Base-by-base conservation (phyloP, 2,329 filamentous ascomycete genomes). In the Epichloe brachyelytri region DNA sequence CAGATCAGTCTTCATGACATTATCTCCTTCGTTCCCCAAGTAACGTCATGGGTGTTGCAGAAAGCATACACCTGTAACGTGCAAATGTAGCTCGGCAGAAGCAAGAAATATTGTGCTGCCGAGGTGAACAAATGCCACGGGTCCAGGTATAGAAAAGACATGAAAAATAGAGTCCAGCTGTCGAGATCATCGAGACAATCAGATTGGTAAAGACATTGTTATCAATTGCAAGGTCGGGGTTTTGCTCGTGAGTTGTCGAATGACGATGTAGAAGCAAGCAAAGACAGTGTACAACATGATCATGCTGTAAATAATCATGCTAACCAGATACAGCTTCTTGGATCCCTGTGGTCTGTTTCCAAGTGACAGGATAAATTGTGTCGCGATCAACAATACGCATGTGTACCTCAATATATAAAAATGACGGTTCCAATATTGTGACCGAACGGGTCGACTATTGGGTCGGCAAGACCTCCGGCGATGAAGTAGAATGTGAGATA, bases 41-140 rank as follows among this genome's bases (percentile, higher is more conserved):
- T 95, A 19, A 98, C 89, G 65, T 98, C 93, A 78, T 98, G 93
- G 0, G 91, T 95, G 72, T 98, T 98, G 75, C 93, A 97, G 69
- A 98, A 98, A 43, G 93, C 93, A 70, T 98, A 98, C 19, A 97
- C 89, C 68, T 98, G 93, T 2, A 98, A 77, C 0, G 88, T 97
- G 73, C 93, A 97, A 68, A 98, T 95, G 72, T 97, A 98, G 39
- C 78, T 84, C 0, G 93, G 93, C 37, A 98, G 76, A 26, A 98
- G 81, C 45, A 90, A 78, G 65, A 98, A 96, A 74, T 98, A 98
- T 66, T 96, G 90, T 0, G 77, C 80, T 0, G 87, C 83, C 0
- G 85, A 91, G 12, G 93, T 98, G 71, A 98, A 86, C 86, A 98
- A 93, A 74, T 98, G 93, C 93, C 93, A 98, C 0, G 93, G 93